Percentiles rank a stretch among this genome's conserved stretches.
phyloP scores from a whole-genome alignment of 441 rosid species.

The Sinapis alba region DNA sequence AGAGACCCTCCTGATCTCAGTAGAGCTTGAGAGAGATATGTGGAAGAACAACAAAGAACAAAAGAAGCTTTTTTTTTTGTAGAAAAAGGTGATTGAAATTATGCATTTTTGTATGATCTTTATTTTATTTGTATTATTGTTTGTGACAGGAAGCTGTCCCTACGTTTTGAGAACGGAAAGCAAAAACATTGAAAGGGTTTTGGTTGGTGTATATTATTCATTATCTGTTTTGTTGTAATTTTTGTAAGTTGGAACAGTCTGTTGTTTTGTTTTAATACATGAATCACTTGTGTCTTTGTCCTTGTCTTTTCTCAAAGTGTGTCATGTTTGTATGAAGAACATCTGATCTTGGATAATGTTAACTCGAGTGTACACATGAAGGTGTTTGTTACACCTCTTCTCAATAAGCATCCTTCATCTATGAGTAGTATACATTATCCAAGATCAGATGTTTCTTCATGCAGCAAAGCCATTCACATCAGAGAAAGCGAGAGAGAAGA shows the following conservation, averaged over 20 bases:
- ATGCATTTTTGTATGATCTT: constrained; percentile 29
- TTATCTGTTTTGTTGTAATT: constrained; percentile 30
- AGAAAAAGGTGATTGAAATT: constrained; percentile 33
- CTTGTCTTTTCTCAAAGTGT: not conserved
- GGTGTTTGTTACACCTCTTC: constrained; percentile 43
- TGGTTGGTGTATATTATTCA: constrained; percentile 22
- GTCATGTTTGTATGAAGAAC: constrained; percentile 8
- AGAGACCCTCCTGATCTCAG: constrained; percentile 38
- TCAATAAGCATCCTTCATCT: constrained; percentile 94
- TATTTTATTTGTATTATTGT: constrained; percentile 29
- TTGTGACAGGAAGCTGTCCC: constrained; percentile 34
- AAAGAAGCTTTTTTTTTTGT: not conserved
- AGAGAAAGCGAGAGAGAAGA: not conserved
- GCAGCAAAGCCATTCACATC: constrained; percentile 24
- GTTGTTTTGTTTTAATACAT: not conserved
- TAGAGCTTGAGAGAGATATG: constrained; percentile 16
- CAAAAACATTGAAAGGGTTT: not conserved
- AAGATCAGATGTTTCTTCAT: constrained; percentile 85
- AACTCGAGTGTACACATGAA: constrained; percentile 3
- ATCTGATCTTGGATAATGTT: no score
- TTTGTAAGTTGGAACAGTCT: not conserved
- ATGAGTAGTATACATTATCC: constrained; percentile 86
- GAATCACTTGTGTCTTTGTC: not conserved
- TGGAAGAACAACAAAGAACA: not conserved
- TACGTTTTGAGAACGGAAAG: constrained; percentile 25